phyloP scores from a whole-genome alignment of 2,329 filamentous ascomycete genomes.

The Neonectria coccinea region DNA sequence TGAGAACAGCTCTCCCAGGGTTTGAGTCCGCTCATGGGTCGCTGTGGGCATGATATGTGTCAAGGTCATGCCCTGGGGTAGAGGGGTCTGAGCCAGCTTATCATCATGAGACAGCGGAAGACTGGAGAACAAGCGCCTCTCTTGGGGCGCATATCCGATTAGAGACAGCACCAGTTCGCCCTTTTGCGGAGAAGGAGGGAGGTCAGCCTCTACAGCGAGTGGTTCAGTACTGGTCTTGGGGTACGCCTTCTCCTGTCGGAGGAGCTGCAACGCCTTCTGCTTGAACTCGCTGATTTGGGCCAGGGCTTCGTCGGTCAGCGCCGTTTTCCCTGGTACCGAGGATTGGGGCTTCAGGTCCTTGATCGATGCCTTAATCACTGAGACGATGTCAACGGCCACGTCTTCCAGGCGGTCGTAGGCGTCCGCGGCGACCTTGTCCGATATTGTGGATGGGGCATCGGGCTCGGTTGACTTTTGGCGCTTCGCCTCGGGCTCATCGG shows the following conservation, averaged over 20 bases:
- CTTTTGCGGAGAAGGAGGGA: constrained; percentile 54
- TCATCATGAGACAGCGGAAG: constrained; percentile 61
- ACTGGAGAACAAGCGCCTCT: constrained; percentile 88
- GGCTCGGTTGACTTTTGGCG: constrained; percentile 68
- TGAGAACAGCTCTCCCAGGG: constrained; percentile 80
- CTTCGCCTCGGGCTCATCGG: constrained; percentile 68
- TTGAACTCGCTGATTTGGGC: constrained; percentile 68
- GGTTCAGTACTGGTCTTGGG: constrained; percentile 54
- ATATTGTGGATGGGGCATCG: constrained; percentile 57
- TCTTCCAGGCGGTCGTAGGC: constrained; percentile 73
- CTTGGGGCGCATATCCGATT: constrained; percentile 78
- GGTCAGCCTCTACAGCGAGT: constrained; percentile 56
- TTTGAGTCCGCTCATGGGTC: constrained; percentile 65
- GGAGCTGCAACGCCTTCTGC: constrained; percentile 70
- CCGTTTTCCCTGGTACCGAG: constrained; percentile 46
- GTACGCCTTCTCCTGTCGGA: constrained; percentile 70
- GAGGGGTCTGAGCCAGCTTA: constrained; percentile 56
- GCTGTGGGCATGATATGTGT: constrained; percentile 51
- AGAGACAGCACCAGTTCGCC: constrained; percentile 77
- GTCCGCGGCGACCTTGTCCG: constrained; percentile 64
- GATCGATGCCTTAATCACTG: constrained; percentile 61
- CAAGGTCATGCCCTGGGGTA: constrained; percentile 79
- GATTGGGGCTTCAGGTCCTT: constrained; percentile 57
- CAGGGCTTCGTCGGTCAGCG: constrained; percentile 51
- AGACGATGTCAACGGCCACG: constrained; percentile 68